Conservation (phyloP, 2,329 filamentous ascomycete species). For the Fusarium protoensiforme region DNA sequence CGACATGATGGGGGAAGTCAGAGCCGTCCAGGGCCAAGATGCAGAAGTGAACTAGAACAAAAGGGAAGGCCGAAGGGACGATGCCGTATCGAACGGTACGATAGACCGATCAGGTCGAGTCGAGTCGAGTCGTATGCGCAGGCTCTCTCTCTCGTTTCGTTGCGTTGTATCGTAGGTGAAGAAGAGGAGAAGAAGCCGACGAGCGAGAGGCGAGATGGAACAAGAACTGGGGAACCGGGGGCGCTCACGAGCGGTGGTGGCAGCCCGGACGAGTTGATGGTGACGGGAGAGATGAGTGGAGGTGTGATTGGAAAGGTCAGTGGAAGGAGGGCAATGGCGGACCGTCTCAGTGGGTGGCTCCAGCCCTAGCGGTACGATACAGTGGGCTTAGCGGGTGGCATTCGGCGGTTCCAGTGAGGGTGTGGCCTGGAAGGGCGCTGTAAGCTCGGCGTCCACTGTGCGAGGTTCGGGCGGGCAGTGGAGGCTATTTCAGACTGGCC, state of each 20-base stretch:
- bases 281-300: slow-evolving; percentile 17
- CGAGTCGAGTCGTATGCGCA: slow-evolving; percentile 30
- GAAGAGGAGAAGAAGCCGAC: slow-evolving; percentile 31
- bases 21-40: slow-evolving; percentile 39
- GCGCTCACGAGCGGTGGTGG: slow-evolving; percentile 32
- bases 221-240: slow-evolving; percentile 30
- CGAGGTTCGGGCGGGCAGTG: not conserved
- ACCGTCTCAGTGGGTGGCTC: slow-evolving; percentile 1
- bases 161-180: slow-evolving; percentile 22
- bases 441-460: not conserved
- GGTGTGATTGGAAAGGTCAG: slow-evolving; percentile 1
- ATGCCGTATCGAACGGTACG: slow-evolving; percentile 35
- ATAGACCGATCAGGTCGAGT: slow-evolving; percentile 20
- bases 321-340: not conserved
- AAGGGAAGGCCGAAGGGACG: slow-evolving; percentile 7
- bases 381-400: slow-evolving; percentile 17
- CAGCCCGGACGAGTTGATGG: slow-evolving; percentile 22
- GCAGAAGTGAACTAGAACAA: slow-evolving; percentile 23
- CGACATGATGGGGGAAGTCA: slow-evolving; percentile 69
- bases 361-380: slow-evolving; percentile 10
- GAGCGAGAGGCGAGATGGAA: slow-evolving; percentile 37
- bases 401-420: slow-evolving; percentile 16
- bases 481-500: not conserved
- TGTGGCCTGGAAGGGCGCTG: slow-evolving; percentile 15
- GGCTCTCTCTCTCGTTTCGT: slow-evolving; percentile 20